These are phyloP conservation scores for Parafenestella ontariensis DNA, from an alignment of 2,329 filamentous ascomycete species.

Conservation along the genomic window DNA sequence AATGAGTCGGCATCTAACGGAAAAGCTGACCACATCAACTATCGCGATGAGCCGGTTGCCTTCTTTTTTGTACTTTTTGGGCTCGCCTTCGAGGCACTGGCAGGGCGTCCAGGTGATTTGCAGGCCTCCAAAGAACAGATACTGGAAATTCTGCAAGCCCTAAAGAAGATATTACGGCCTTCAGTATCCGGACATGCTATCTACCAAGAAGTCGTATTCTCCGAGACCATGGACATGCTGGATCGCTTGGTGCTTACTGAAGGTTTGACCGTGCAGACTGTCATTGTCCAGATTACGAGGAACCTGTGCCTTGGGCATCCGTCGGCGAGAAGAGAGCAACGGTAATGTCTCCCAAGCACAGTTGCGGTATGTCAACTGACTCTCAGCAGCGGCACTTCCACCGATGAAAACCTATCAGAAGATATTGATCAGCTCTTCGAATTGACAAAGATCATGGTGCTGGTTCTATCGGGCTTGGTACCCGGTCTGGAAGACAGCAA, in stretches of 20 bases:
- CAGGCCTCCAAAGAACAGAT: conserved; percentile 79
- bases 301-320: conserved; percentile 91
- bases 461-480: conserved; percentile 86
- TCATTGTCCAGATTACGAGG: conserved; percentile 92
- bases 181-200: conserved; percentile 96
- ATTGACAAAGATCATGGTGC: conserved; percentile 91
- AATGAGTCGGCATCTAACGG: conserved; percentile 50
- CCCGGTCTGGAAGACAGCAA: conserved; percentile 75
- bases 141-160: conserved; percentile 84
- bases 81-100: conserved; percentile 93
- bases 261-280: conserved; percentile 82
- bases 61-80: conserved; percentile 99
- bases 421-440: conserved; percentile 99
- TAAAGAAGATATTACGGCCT: conserved; percentile 94
- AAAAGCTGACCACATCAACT: conserved; percentile 84
- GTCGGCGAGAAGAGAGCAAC: conserved; percentile 75
- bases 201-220: conserved; percentile 93
- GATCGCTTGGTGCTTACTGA: conserved; percentile 93
- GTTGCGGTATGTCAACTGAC: conserved; percentile 5
- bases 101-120: conserved; percentile 76
- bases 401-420: conserved; percentile 82
- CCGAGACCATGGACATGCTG: conserved; percentile 94
- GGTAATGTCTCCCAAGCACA: conserved; percentile 50
- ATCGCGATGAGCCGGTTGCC: conserved; percentile 94
- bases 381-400: conserved; percentile 37